Conservation (phyloP, 2,329 filamentous ascomycete genomes). For the Pseudocercospora cruenta region DNA sequence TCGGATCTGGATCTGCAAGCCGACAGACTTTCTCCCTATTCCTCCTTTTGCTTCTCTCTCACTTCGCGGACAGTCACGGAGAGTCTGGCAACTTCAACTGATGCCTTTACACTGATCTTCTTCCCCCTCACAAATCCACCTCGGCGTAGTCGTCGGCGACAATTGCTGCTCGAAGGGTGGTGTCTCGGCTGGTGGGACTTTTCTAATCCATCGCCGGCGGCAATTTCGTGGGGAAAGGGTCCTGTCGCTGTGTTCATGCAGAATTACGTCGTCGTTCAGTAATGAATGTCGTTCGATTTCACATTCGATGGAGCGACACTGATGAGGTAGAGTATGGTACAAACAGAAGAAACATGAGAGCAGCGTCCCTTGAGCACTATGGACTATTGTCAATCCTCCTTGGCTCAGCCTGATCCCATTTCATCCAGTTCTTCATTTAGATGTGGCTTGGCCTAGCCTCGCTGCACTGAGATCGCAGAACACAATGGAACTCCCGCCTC, state of each 20-base stretch:
- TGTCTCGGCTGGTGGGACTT: not conserved
- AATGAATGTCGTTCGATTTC: conserved; percentile 1
- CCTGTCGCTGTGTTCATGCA: not conserved
- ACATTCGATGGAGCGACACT: not conserved
- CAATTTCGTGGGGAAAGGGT: not conserved
- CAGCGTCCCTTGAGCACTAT: not conserved
- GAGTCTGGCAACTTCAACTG: too few relatives aligned
- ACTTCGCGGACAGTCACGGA: not conserved
- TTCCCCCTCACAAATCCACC: not conserved
- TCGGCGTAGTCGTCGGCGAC: not conserved
- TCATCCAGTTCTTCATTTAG: not conserved
- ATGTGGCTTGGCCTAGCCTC: not conserved
- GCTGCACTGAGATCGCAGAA: not conserved
- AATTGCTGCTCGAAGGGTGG: not conserved
- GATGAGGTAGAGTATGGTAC: not conserved
- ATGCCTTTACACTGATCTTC: not conserved
- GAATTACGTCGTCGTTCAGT: not conserved
- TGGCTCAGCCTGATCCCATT: not conserved
- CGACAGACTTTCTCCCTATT: too few relatives aligned
- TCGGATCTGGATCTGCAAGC: too few relatives aligned
- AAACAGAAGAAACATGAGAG: not conserved
- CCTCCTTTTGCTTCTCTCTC: too few relatives aligned
- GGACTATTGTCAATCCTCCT: not conserved
- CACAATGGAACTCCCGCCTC: too few relatives aligned
- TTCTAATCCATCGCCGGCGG: conserved; percentile 1